These are phyloP conservation scores for Ruellia speciosa DNA, from an alignment of 305 asterid genomes.

Conservation along the genomic window DNA sequence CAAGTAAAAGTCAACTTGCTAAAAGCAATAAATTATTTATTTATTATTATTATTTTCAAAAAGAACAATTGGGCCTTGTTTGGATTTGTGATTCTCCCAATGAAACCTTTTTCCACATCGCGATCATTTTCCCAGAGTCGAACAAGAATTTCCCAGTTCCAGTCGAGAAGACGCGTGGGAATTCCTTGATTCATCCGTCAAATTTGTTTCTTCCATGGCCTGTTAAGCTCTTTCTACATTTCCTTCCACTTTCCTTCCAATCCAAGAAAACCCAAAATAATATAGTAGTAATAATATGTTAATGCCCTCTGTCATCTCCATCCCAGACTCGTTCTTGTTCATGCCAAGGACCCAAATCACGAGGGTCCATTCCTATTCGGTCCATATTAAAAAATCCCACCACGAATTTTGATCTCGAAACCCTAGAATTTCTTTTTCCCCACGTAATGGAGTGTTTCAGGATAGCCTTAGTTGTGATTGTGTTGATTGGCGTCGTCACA, in stretches of 20 bases:
- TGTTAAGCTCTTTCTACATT: constrained; percentile 2
- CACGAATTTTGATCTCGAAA: constrained; percentile 9
- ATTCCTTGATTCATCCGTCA: constrained; percentile 29
- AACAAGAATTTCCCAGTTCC: not conserved
- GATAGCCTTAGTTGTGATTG: constrained; percentile 21
- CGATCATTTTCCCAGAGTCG: not conserved
- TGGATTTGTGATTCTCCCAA: too few relatives aligned
- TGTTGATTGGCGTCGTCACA: constrained; percentile 24
- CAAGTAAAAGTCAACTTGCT: too few relatives aligned
- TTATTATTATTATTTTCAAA: too few relatives aligned
- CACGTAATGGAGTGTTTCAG: constrained; percentile 28
- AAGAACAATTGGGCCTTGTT: too few relatives aligned
- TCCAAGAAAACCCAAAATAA: constrained; percentile 1
- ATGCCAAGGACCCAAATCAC: constrained; percentile 9
- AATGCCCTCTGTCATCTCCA: not conserved
- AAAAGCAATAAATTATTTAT: too few relatives aligned
- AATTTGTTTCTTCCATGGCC: constrained; percentile 3
- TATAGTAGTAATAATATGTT: constrained; percentile 6
- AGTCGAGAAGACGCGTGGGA: constrained; percentile 8
- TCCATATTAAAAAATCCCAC: not conserved
- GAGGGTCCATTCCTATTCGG: not conserved
- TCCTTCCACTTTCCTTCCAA: constrained; percentile 11
- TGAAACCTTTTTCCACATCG: not conserved
- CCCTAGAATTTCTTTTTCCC: not conserved
- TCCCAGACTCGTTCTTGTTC: constrained; percentile 11